These are phyloP conservation scores for Saururus chinensis DNA, from an alignment of 164 flowering plant species.

Conservation along the genomic window DNA sequence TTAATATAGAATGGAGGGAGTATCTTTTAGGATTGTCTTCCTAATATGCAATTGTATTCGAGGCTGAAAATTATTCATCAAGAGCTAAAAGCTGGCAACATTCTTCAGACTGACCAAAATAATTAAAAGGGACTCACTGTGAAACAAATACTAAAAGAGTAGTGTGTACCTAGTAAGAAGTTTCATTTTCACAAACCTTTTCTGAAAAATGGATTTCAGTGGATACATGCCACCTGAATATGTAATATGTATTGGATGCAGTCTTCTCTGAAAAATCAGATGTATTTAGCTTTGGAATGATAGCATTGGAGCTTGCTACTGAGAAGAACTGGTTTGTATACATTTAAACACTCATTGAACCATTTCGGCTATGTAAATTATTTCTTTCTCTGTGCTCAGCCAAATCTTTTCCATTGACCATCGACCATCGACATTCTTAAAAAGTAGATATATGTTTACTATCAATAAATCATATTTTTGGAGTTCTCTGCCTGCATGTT, in stretches of 20 bases:
- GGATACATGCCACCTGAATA: slow-evolving; percentile 54
- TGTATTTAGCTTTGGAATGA: slow-evolving; percentile 4
- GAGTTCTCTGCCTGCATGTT: not conserved
- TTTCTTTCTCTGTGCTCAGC: not conserved
- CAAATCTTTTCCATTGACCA: not conserved
- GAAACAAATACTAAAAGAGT: slow-evolving; percentile 21
- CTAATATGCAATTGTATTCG: slow-evolving; percentile 76
- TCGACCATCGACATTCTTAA: too few species aligned
- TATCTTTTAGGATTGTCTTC: too few species aligned
- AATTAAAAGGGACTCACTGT: slow-evolving; percentile 12
- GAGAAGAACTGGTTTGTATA: not conserved
- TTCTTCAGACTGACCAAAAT: slow-evolving; percentile 62
- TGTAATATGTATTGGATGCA: slow-evolving; percentile 39
- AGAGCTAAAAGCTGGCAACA: slow-evolving; percentile 71
- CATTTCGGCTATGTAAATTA: not conserved
- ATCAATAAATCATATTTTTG: not conserved
- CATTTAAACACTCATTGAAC: not conserved
- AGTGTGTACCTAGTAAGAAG: slow-evolving; percentile 25
- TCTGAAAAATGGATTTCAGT: not conserved
- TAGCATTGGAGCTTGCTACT: not conserved
- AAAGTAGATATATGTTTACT: not conserved
- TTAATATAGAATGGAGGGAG: too few species aligned
- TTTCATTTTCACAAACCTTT: not conserved
- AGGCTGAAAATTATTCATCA: slow-evolving; percentile 67
- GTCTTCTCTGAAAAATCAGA: slow-evolving; percentile 14